Evolutionary conservation across 2,329 filamentous ascomycete species (phyloP), one percentile per base, ranked within the genome.

Genomic region (Trichoderma atrobrunneum): DNA sequence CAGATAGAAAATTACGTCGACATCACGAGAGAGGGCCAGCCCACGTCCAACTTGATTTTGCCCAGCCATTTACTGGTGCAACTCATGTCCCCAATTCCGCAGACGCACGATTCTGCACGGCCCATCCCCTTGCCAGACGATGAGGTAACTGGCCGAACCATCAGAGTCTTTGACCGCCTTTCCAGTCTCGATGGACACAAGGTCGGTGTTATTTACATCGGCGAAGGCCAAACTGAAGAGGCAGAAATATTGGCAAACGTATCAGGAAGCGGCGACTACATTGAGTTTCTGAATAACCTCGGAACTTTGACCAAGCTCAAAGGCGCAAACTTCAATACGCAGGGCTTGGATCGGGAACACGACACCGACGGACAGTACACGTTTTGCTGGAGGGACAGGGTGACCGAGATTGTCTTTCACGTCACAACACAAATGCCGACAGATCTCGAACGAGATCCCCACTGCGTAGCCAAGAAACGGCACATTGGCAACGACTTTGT

Each of bases 401-500:
- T 98, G 72, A 96, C 95, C 6, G 96, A 98, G 80, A 93, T 99
- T 59, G 92, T 98, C 34, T 99, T 97, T 81, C 96, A 98, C 79
- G 91, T 98, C 70, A 94, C 93, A 6, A 99, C 95, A 5, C 94
- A 98, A 87, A 99, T 99, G 96, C 96, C 96, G 1, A 97, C 94
- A 11, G 89, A 97, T 78, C 84, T 91, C 16, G 90, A 94, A 69
- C 87, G 89, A 34, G 94, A 97, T 77, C 89, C 92, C 11, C 87
- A 89, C 74, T 94, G 92, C 78, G 90, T 91, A 74, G 87, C 90
- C 80, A 99, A 99, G 85, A 99, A 99, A 82, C 88, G 91, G 3
- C 97, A 98, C 78, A 96, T 98, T 73, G 96, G 96, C 72, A 99
- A 99, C 79, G 96, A 98, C 81, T 97, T 93, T 80, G 96, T 99